These are phyloP conservation scores for Cordyceps militaris DNA, from an alignment of 2,329 filamentous ascomycete genomes.

Conservation along the genomic window DNA sequence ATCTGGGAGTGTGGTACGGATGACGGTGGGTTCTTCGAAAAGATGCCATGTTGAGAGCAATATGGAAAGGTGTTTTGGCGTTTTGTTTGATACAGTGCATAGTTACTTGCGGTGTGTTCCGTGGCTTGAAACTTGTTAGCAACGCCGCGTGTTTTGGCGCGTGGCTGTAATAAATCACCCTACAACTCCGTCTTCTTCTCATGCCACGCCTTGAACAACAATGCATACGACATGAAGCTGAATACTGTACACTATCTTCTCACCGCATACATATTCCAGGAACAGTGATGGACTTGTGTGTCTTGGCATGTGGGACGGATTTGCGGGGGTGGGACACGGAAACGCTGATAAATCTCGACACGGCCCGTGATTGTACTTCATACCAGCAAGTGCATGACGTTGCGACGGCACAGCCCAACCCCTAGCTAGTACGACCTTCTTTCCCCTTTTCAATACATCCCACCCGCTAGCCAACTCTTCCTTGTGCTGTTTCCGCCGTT, in stretches of 20 bases:
- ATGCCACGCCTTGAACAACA: background rate
- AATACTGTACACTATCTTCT: background rate
- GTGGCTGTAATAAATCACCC: background rate
- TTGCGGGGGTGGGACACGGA: background rate
- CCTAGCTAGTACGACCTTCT: background rate
- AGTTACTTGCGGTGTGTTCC: background rate
- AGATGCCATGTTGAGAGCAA: background rate
- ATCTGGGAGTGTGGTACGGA: too few relatives aligned
- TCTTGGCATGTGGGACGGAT: background rate
- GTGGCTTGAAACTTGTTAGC: background rate
- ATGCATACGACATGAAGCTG: background rate
- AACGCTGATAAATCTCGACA: background rate
- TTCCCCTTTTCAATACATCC: background rate
- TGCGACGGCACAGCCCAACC: background rate
- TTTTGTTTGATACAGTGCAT: background rate
- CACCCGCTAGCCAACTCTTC: background rate
- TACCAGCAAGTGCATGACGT: background rate
- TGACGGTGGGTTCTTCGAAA: background rate
- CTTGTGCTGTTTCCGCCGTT: too few relatives aligned
- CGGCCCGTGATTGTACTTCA: too few relatives aligned
- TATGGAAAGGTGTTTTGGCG: background rate
- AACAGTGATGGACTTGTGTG: too few relatives aligned
- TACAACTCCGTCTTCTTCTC: background rate
- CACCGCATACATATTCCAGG: too few relatives aligned
- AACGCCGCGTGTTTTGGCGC: background rate